phyloP scores from a whole-genome alignment of 257 asterid genomes.

The Solanum boliviense region DNA sequence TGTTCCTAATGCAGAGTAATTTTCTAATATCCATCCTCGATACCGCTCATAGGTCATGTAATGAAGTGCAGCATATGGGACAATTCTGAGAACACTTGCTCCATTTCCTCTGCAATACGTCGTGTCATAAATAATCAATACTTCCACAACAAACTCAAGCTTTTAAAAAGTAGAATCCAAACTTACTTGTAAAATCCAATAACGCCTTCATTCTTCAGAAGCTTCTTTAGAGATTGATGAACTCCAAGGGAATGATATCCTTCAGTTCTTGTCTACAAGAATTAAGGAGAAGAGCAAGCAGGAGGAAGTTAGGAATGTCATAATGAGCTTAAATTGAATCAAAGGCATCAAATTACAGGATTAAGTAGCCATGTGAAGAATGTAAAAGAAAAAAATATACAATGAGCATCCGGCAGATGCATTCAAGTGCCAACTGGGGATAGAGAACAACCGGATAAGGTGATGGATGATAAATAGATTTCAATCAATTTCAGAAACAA shows the following conservation, averaged over 20 bases:
- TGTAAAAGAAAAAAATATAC: neutral
- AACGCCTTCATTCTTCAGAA: constrained; percentile 79
- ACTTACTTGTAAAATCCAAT: constrained; percentile 80
- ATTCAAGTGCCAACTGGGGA: neutral
- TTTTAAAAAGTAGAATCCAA: neutral
- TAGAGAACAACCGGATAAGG: neutral
- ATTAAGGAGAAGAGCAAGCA: neutral
- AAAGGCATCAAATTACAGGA: neutral
- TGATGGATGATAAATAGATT: neutral
- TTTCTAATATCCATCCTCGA: constrained; percentile 62
- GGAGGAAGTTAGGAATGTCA: constrained; percentile 1
- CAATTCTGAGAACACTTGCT: constrained; percentile 90
- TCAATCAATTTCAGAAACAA: neutral
- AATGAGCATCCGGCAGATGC: neutral
- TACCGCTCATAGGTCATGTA: constrained; percentile 93
- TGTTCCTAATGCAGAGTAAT: constrained; percentile 62
- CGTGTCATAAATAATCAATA: neutral
- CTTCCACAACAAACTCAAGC: neutral
- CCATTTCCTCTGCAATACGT: constrained; percentile 76
- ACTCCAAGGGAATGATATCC: constrained; percentile 82
- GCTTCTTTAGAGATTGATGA: constrained; percentile 71
- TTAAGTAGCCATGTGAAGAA: neutral
- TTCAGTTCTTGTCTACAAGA: constrained; percentile 67
- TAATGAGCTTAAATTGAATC: neutral
- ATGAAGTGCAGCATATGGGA: constrained; percentile 95